Percentiles rank a stretch among this genome's conserved stretches.
phyloP scores from a whole-genome alignment of 805 yeast genomes.

The Ogataea chonburiensis region DNA sequence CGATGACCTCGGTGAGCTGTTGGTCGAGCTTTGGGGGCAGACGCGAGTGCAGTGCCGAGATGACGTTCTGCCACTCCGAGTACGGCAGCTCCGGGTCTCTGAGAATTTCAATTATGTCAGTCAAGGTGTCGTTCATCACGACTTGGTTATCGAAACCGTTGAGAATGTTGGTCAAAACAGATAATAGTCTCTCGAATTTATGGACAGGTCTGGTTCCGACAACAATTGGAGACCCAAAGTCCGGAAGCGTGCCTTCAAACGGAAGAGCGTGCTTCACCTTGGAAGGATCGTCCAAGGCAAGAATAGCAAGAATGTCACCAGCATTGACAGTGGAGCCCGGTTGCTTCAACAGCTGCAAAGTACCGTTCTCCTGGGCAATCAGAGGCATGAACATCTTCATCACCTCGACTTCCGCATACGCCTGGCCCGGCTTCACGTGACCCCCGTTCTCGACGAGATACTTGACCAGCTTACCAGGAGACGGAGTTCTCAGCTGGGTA shows the following conservation, averaged over 20 bases:
- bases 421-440: conserved; percentile 85
- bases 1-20: conserved; percentile 60
- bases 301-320: conserved; percentile 94
- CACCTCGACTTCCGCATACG: conserved; percentile 98
- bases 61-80: conserved; percentile 84
- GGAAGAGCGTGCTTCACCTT: conserved; percentile 97
- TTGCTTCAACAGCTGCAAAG: conserved; percentile 88
- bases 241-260: conserved; percentile 91
- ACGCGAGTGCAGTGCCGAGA: conserved; percentile 91
- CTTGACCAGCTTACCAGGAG: conserved; percentile 96
- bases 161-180: conserved; percentile 73
- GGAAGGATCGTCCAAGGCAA: conserved; percentile 93
- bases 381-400: conserved; percentile 99
- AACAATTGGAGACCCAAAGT: conserved; percentile 76
- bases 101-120: conserved; percentile 67
- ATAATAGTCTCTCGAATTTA: conserved; percentile 56
- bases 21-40: conserved; percentile 76
- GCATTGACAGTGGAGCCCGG: conserved; percentile 97
- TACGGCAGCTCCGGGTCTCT: conserved; percentile 83
- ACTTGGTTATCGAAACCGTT: conserved; percentile 95
- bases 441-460: conserved; percentile 95
- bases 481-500: conserved; percentile 96
- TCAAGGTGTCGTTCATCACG: conserved; percentile 81
- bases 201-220: conserved; percentile 84
- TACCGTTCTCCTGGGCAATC: conserved; percentile 90